phyloP scores from a whole-genome alignment of 495 filamentous ascomycete genomes.

The Trichoderma parareesei region DNA sequence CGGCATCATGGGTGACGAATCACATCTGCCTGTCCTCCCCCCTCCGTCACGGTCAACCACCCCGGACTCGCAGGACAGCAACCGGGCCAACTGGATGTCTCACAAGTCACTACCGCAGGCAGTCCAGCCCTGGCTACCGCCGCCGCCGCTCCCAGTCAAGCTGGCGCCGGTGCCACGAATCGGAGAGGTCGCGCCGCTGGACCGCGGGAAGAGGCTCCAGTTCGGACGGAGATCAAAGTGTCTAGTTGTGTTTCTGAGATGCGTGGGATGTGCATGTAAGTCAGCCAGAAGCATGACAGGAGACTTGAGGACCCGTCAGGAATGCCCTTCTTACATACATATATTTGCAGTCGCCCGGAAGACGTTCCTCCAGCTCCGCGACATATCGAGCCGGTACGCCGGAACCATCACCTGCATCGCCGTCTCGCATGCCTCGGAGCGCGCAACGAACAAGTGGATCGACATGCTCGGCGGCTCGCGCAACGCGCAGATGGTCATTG shows the following conservation, averaged over 20 bases:
- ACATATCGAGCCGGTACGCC: slow-evolving; percentile 34
- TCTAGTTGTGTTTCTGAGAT: slow-evolving; percentile 45
- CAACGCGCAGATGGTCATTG: slow-evolving; percentile 42
- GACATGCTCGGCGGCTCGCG: slow-evolving; percentile 39
- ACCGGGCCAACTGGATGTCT: not conserved
- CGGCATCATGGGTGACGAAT: not conserved
- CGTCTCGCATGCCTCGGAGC: slow-evolving; percentile 43
- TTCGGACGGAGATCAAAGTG: slow-evolving; percentile 26
- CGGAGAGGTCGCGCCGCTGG: slow-evolving; percentile 40
- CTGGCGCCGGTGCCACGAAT: slow-evolving; percentile 32
- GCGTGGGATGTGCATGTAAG: slow-evolving; percentile 49
- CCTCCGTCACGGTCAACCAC: not conserved
- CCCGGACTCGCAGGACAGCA: not conserved
- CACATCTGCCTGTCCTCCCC: not conserved
- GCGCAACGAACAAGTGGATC: slow-evolving; percentile 42
- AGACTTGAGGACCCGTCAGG: too few species aligned
- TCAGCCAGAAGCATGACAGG: not conserved
- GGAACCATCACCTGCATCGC: slow-evolving; percentile 40
- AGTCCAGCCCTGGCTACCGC: slow-evolving; percentile 39
- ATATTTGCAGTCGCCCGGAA: slow-evolving; percentile 44
- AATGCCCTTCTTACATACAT: not conserved
- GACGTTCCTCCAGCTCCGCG: slow-evolving; percentile 41
- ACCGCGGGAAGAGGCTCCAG: slow-evolving; percentile 34
- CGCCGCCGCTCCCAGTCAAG: slow-evolving; percentile 36
- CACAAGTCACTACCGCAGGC: slow-evolving; percentile 29